Evolutionary conservation across 805 yeast species (phyloP).

Genomic region (Ascoidea tarda): DNA sequence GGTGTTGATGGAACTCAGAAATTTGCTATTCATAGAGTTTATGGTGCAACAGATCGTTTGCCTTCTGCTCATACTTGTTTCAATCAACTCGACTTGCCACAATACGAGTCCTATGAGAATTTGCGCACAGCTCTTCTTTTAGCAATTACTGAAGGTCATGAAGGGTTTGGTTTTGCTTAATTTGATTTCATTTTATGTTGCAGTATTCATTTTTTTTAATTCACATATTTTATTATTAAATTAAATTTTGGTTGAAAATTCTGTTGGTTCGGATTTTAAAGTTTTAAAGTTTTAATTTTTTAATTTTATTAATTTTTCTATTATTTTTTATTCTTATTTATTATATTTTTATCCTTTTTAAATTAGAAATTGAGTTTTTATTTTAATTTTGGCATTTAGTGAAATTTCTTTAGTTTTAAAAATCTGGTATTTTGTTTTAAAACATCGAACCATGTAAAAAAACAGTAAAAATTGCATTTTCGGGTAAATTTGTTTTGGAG

Average conservation of each 20-base stretch:
- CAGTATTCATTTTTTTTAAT: too few species aligned
- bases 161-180: slow-evolving; percentile 84
- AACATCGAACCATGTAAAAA: too few species aligned
- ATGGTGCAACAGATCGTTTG: slow-evolving; percentile 69
- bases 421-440: too few species aligned
- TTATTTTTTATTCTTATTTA: background rate
- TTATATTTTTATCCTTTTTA: too few species aligned
- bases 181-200: background rate
- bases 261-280: background rate
- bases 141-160: slow-evolving; percentile 90
- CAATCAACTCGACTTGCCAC: slow-evolving; percentile 89
- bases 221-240: too few species aligned
- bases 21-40: slow-evolving; percentile 82
- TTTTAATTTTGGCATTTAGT: too few species aligned
- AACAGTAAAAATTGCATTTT: too few species aligned
- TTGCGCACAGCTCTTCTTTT: slow-evolving; percentile 65
- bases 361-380: too few species aligned
- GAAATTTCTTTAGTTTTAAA: too few species aligned
- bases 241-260: too few species aligned
- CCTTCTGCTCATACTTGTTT: slow-evolving; percentile 97
- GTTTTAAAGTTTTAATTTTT: background rate
- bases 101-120: slow-evolving; percentile 78
- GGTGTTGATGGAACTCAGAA: slow-evolving; percentile 80
- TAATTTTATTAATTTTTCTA: background rate
- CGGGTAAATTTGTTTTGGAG: too few species aligned